phyloP scores from a whole-genome alignment of 495 filamentous ascomycete genomes.

The Trichoderma reesei region DNA sequence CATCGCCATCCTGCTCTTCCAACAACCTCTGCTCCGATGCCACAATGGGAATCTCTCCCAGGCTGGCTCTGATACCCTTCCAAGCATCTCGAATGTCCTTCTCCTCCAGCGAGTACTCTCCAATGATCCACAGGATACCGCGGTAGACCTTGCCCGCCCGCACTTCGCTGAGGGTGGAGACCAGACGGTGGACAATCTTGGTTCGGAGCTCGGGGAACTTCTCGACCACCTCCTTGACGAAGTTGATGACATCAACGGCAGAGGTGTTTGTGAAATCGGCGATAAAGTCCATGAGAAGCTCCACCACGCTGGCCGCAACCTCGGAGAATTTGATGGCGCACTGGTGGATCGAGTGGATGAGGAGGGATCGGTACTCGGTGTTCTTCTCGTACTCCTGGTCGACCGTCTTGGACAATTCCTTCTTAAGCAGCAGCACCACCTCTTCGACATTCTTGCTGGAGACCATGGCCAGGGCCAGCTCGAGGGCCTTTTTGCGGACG shows the following conservation, averaged over 20 bases:
- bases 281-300: conserved; percentile 98
- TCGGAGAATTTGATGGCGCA: conserved; percentile 99
- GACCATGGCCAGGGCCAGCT: conserved; percentile 93
- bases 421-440: conserved; percentile 91
- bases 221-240: conserved; percentile 98
- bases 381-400: conserved; percentile 99
- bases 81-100: conserved; percentile 93
- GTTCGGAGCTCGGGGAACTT: conserved; percentile 87
- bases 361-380: conserved; percentile 86
- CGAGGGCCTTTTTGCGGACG: conserved; percentile 84
- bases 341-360: conserved; percentile 95
- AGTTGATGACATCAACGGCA: conserved; percentile 94
- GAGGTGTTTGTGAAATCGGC: conserved; percentile 96
- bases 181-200: conserved; percentile 78
- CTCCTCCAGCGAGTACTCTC: conserved; percentile 90
- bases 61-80: conserved; percentile 87
- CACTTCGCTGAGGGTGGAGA: conserved; percentile 86
- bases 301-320: conserved; percentile 92
- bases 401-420: conserved; percentile 93
- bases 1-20: conserved; percentile 47
- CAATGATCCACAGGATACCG: conserved; percentile 93
- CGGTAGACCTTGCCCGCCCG: conserved; percentile 96
- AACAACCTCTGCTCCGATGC: conserved; percentile 89
- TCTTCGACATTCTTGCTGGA: conserved; percentile 98
- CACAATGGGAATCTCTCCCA: conserved; percentile 96